Base-by-base conservation (phyloP, 331 rosid species). In the Cydonia oblonga region DNA sequence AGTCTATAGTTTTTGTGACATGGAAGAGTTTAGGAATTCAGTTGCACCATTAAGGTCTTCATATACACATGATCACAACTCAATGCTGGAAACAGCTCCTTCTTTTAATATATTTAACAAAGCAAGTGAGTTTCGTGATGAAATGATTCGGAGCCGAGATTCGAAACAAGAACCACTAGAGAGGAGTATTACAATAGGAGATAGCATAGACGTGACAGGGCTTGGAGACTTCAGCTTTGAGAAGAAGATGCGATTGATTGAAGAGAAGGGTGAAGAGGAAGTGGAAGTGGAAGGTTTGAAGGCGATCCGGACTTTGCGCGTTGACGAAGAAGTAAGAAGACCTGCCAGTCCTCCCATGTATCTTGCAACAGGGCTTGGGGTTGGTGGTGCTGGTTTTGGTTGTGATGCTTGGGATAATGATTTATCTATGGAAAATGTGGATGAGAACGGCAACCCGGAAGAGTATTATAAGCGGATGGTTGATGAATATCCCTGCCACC, bases 351-450 rank as follows among this genome's bases (percentile, higher is more conserved):
- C 96, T 24, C 87, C 84, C 20, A 72, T 90, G 93, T 84, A 84
- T 81, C 82, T 88, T 22, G 91, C 93, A 35, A 38, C 90, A 10
- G 96, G 92, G 60, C 81, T 84, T 62, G 98, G 98, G 24, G 66
- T 86, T 79, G 87, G 81, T 58, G 73, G 58, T 40, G 44, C 67
- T 68, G 81, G 69, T 19, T 80, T 75, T 69, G 82, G 68, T 56
- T 74, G 24, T 68, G 75, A 26, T 6, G 61, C n/a, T 65, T 73
- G 44, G 54, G 66, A 26, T 66, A 61, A 57, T 63, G 80, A 79
- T 66, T 69, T 76, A 26, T 76, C 84, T 69, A 18, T 24, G 74
- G 79, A 68, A 2, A 54, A 64, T 11, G 75, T 87, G 75, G 63
- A 81, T 28, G 84, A 79, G 53, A 75, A 66, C 42, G 64, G 56